These are phyloP conservation scores for Melianthus villosus DNA, from an alignment of 441 rosid genomes.

Conservation along the genomic window DNA sequence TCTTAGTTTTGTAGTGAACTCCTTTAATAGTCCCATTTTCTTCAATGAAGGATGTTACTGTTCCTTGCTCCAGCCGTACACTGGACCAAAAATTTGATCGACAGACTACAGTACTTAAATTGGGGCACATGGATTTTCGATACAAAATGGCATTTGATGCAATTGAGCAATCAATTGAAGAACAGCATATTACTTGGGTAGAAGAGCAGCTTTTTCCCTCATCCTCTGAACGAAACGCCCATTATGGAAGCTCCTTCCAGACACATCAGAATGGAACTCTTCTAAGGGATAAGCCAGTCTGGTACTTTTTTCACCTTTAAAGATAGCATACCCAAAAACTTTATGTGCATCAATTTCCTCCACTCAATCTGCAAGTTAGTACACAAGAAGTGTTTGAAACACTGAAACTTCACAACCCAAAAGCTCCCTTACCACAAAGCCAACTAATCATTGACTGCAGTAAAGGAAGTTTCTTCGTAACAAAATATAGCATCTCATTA, in stretches of 20 bases:
- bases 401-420: too few relatives aligned
- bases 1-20: conserved; percentile 6
- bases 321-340: conserved; percentile 10
- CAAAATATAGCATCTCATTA: background rate
- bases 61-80: conserved; percentile 12
- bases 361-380: background rate
- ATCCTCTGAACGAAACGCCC: conserved; percentile 10
- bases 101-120: too few relatives aligned
- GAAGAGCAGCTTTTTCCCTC: conserved; percentile 9
- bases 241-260: conserved; percentile 11
- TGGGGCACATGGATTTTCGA: too few relatives aligned
- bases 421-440: too few relatives aligned
- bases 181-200: background rate
- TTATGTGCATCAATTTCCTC: conserved; percentile 7
- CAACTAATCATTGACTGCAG: background rate
- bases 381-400: background rate
- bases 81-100: conserved; percentile 1
- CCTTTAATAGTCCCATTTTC: conserved; percentile 8
- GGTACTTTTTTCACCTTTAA: conserved; percentile 8
- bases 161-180: background rate
- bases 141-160: too few relatives aligned
- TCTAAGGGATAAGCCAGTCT: conserved; percentile 8
- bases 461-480: background rate
- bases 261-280: conserved; percentile 8
- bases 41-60: conserved; percentile 11